Evolutionary conservation across 192 early-diverging fungal species (phyloP).

Genomic region (Nowakowskiella sp.): DNA sequence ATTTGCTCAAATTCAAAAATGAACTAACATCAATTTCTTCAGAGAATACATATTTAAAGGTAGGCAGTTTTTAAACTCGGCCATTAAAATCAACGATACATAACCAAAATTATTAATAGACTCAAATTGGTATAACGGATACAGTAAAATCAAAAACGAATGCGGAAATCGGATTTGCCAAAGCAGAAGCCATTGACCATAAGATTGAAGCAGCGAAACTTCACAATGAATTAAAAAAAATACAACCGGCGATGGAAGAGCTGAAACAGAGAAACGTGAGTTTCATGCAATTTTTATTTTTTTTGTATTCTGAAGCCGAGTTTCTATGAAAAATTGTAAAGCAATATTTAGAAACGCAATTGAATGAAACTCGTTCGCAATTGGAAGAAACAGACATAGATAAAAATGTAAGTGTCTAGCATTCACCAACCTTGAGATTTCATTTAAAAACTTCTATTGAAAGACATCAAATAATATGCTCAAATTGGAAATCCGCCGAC

Average conservation of each 20-base stretch:
- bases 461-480: constrained; percentile 39
- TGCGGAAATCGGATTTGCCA: constrained; percentile 21
- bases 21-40: constrained; percentile 14
- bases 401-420: constrained; percentile 16
- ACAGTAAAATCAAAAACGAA: constrained; percentile 31
- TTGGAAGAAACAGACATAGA: constrained; percentile 38
- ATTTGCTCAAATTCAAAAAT: constrained; percentile 23
- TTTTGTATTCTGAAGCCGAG: neutral
- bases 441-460: neutral
- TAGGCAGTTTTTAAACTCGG: neutral
- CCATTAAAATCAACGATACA: no score
- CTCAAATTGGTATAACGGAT: constrained; percentile 40
- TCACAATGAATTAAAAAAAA: constrained; percentile 14
- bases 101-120: constrained; percentile 22
- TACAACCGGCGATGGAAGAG: constrained; percentile 35
- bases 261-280: constrained; percentile 34
- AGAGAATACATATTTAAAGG: constrained; percentile 22
- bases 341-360: constrained; percentile 37
- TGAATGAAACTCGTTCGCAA: constrained; percentile 24
- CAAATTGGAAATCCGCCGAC: constrained; percentile 35
- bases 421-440: neutral
- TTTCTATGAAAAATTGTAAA: no score
- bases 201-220: constrained; percentile 42
- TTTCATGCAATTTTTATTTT: constrained; percentile 5
- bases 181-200: constrained; percentile 35